Conservation (phyloP, 2,329 filamentous ascomycete genomes). For the Phyllosticta ampelicida region DNA sequence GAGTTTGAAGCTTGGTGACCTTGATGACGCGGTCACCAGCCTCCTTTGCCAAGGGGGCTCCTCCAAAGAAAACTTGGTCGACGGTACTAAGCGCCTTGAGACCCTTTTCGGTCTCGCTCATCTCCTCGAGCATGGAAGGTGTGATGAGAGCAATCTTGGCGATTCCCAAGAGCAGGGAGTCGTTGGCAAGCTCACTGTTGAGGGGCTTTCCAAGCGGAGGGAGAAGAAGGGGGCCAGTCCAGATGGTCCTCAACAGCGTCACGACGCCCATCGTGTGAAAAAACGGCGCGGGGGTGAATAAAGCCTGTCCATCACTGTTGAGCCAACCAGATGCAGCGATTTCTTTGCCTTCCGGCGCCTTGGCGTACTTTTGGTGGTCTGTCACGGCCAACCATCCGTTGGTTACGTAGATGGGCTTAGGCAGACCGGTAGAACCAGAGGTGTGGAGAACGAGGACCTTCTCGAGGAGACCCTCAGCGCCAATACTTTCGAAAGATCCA, state of each 20-base stretch:
- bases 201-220: constrained; percentile 8
- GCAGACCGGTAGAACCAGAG: constrained; percentile 25
- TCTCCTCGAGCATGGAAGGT: constrained; percentile 18
- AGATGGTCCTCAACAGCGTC: constrained; percentile 12
- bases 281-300: constrained; percentile 12
- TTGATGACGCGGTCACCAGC: constrained; percentile 15
- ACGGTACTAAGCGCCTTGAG: constrained; percentile 15
- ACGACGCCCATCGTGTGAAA: constrained; percentile 14
- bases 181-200: constrained; percentile 12
- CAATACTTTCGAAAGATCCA: neutral
- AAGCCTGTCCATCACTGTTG: constrained; percentile 6
- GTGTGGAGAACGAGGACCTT: constrained; percentile 22
- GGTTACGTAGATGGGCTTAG: constrained; percentile 21
- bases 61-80: constrained; percentile 15
- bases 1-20: constrained; percentile 14
- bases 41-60: constrained; percentile 14
- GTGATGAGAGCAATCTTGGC: constrained; percentile 17
- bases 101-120: constrained; percentile 16
- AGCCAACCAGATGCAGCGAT: constrained; percentile 5
- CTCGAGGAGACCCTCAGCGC: constrained; percentile 12
- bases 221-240: constrained; percentile 11
- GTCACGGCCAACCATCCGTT: constrained; percentile 13
- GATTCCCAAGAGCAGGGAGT: constrained; percentile 12
- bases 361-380: constrained; percentile 14
- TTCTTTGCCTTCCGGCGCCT: constrained; percentile 4